Evolutionary conservation across 768 basidiomycete species (phyloP).

Genomic region (Dioszegia aurantiaca): DNA sequence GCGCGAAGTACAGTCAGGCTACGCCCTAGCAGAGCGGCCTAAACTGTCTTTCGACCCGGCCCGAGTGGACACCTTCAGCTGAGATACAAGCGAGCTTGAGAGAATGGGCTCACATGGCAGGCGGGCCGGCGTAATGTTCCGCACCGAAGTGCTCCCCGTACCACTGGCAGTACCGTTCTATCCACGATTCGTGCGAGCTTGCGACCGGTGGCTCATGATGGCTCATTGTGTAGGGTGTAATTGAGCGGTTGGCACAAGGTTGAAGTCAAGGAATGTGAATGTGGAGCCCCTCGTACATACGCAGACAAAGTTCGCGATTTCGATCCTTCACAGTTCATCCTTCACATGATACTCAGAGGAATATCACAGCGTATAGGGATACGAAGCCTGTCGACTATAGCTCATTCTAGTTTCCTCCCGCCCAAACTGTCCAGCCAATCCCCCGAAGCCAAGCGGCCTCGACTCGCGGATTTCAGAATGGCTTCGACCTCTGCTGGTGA

Average conservation of each 20-base stretch:
- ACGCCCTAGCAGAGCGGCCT: too few species aligned
- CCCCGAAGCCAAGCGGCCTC: slow-evolving; percentile 3
- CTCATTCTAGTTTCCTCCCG: background rate
- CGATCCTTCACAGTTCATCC: too few species aligned
- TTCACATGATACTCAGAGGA: background rate
- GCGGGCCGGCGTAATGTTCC: background rate
- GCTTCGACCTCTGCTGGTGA: slow-evolving; percentile 15
- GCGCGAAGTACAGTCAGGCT: too few species aligned
- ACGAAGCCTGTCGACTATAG: background rate
- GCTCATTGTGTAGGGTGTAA: slow-evolving; percentile 1
- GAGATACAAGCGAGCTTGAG: too few species aligned
- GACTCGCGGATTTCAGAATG: background rate
- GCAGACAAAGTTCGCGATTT: too few species aligned
- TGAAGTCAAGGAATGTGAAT: too few species aligned
- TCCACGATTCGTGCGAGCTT: background rate
- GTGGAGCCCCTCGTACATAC: too few species aligned
- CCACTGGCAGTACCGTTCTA: background rate
- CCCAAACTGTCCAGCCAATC: slow-evolving; percentile 7
- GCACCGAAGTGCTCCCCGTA: background rate
- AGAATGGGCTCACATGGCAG: too few species aligned
- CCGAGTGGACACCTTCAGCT: too few species aligned
- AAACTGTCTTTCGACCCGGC: too few species aligned
- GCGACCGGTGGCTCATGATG: background rate
- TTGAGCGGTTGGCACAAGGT: too few species aligned
- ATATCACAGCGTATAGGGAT: background rate